Base-by-base conservation (phyloP, 2,329 filamentous ascomycete genomes). In the Diplodia seriata region DNA sequence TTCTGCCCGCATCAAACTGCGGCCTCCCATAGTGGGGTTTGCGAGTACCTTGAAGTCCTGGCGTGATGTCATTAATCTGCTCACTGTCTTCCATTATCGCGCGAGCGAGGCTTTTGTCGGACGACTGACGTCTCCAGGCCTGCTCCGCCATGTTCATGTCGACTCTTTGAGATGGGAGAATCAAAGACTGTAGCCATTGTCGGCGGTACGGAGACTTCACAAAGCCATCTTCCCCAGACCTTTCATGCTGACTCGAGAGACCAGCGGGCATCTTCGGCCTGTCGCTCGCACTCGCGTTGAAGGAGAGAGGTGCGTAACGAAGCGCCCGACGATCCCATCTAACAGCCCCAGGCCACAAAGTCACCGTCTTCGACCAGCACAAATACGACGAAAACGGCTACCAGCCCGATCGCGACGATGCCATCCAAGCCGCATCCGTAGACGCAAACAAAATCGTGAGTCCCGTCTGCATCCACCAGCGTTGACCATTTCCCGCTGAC, bases 261-360 rank as follows among this genome's bases (percentile, higher is more conserved):
- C 20, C 29, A 57, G 55, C 55, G 55, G 55, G 55, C 20, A 7
- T 57, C 8, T 43, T 57, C 12, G 55, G 55, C 36, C 55, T 57
- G 18, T 57, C 36, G 14, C 36, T 57, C 33, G 55, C 36, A 9
- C n/a, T 43, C 18, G 55, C 36, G 1, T 26, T 57, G 55, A 23
- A 38, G 8, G 36, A 57, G 20, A 43, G 12, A 12, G 23, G 55
- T 57, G 33, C 4, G n/a, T n/a, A 26, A 12, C 6, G 14, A 43
- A 43, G 4, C 20, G 11, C 55, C 4, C 11, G 26, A 4, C 11
- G 9, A 12, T 18, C 8, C 20, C 18, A 12, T 26, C 36, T 57
- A 6, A 57, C 11, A 26, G 6, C 29, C 26, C 12, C 4, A 57
- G 55, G 15, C 36, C 20, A 57, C 36, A 18, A 43, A 6, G 55